Evolutionary conservation across 371 early-diverging fungal species (phyloP).

Genomic region (Apophysomyces trapeziformis): DNA sequence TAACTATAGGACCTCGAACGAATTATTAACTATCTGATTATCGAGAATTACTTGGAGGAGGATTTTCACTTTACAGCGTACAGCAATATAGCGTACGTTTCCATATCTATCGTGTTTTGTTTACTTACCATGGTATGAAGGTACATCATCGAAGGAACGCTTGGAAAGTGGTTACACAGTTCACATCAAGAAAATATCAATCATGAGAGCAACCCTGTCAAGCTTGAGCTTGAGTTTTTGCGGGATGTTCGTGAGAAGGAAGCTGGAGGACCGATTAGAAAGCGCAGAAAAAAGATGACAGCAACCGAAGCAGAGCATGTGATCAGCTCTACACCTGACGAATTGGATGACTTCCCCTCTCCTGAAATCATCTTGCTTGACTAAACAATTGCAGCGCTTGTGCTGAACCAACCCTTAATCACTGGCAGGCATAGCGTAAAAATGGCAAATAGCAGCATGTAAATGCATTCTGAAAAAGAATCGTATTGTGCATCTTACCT

Average conservation of each 20-base stretch:
- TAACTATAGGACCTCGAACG: conserved; percentile 49
- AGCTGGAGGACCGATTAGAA: not conserved
- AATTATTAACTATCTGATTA: conserved; percentile 54
- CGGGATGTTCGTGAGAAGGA: not conserved
- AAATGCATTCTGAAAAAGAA: not conserved
- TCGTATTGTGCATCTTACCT: not conserved
- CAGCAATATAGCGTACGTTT: conserved; percentile 54
- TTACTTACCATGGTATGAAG: conserved; percentile 9
- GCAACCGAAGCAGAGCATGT: not conserved
- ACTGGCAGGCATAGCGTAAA: not conserved
- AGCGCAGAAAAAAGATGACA: not conserved
- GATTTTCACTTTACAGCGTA: conserved; percentile 65
- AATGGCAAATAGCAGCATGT: not conserved
- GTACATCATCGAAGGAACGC: conserved; percentile 22
- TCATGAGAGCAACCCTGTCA: not conserved
- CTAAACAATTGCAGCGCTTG: not conserved
- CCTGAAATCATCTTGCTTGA: conserved; percentile 5
- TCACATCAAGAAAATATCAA: not conserved
- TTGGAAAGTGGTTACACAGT: not conserved
- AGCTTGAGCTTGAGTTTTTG: not conserved
- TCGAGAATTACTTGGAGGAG: conserved; percentile 54
- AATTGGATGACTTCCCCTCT: not conserved
- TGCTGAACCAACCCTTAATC: not conserved
- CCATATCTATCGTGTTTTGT: not conserved
- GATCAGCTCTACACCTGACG: too few relatives aligned